A percentile compares a stretch with the other conserved stretches of the same genome.
Conservation (phyloP, 306 rosid genomes). For the Trifolium fragiferum region DNA sequence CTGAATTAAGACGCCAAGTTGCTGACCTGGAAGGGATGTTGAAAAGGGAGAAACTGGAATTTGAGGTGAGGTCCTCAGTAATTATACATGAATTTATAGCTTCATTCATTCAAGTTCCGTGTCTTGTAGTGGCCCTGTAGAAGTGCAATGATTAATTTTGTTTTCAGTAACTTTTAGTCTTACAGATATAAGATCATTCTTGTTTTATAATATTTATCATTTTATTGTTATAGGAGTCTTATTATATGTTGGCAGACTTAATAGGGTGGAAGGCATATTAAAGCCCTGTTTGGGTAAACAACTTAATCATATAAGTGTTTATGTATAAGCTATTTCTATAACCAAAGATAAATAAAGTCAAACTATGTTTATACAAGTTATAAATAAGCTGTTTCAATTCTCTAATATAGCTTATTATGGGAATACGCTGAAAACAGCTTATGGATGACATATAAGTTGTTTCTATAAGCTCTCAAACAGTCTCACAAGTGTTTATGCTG, state of each 20-base stretch:
- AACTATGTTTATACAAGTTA: too few species aligned
- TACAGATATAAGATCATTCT: constrained; percentile 18
- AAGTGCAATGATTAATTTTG: constrained; percentile 24
- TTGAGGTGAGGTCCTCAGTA: constrained; percentile 69
- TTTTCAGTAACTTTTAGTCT: constrained; percentile 6
- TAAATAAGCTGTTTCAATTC: too few species aligned
- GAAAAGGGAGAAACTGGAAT: constrained; percentile 82
- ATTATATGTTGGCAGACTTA: constrained; percentile 9
- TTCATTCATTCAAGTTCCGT: constrained; percentile 31
- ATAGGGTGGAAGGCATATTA: not conserved
- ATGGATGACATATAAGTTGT: too few species aligned
- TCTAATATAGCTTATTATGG: too few species aligned
- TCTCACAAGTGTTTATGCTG: too few species aligned
- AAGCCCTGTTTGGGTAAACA: too few species aligned
- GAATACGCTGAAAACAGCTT: too few species aligned
- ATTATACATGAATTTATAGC: constrained; percentile 32
- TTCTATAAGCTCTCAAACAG: too few species aligned
- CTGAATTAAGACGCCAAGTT: constrained; percentile 65
- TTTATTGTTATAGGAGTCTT: constrained; percentile 26
- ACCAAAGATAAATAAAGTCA: too few species aligned
- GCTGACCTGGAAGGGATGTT: constrained; percentile 75
- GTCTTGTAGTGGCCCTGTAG: constrained; percentile 18
- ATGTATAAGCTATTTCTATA: too few species aligned
- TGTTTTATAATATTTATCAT: constrained; percentile 28
- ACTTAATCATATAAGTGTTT: too few species aligned